Conservation (phyloP, 306 rosid genomes). For the Vigna angularis region DNA sequence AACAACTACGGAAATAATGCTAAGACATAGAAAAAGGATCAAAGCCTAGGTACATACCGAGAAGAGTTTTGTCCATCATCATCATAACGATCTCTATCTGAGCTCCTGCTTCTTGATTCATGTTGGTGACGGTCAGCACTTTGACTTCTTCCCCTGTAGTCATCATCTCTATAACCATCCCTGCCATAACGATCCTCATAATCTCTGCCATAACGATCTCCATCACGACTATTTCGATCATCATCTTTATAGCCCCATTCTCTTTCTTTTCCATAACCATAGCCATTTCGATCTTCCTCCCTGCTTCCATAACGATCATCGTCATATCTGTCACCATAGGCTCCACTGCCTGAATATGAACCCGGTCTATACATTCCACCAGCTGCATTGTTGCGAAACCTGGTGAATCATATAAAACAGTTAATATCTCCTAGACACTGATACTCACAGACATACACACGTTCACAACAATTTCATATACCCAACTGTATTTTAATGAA, state of each 20-base stretch:
- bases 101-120: slow-evolving; percentile 85
- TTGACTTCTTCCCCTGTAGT: slow-evolving; percentile 82
- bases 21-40: not conserved
- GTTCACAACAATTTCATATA: slow-evolving; percentile 19
- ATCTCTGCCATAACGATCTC: slow-evolving; percentile 85
- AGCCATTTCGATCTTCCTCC: slow-evolving; percentile 77
- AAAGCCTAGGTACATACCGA: slow-evolving; percentile 60
- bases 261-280: slow-evolving; percentile 81
- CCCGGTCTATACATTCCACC: slow-evolving; percentile 93
- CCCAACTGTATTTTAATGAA: slow-evolving; percentile 39
- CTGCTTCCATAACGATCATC: slow-evolving; percentile 80
- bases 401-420: slow-evolving; percentile 49
- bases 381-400: slow-evolving; percentile 72
- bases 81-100: slow-evolving; percentile 78
- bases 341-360: slow-evolving; percentile 59
- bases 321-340: slow-evolving; percentile 76
- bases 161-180: slow-evolving; percentile 84
- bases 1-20: slow-evolving; percentile 15
- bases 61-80: slow-evolving; percentile 92
- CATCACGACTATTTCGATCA: slow-evolving; percentile 76
- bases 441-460: slow-evolving; percentile 2
- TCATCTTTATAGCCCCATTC: slow-evolving; percentile 86
- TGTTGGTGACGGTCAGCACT: slow-evolving; percentile 59
- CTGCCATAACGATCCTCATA: slow-evolving; percentile 78
- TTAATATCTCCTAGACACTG: slow-evolving; percentile 38